phyloP scores from a whole-genome alignment of 495 filamentous ascomycete genomes.

The Cudoniella acicularis region DNA sequence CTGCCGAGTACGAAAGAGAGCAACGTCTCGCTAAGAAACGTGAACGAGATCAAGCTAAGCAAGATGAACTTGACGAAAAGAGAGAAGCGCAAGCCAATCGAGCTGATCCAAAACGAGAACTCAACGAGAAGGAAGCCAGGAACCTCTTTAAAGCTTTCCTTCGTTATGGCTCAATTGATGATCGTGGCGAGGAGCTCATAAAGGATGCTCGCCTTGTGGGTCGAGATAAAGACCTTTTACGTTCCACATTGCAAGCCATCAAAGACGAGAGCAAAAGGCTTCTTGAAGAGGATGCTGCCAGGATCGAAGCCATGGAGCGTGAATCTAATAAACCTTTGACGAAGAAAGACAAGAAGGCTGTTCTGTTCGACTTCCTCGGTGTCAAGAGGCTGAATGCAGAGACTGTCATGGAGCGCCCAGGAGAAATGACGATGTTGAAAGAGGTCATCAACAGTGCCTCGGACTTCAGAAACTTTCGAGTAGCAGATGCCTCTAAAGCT shows the following conservation, averaged over 20 bases:
- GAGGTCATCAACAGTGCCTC: constrained; percentile 59
- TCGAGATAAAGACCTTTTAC: constrained; percentile 60
- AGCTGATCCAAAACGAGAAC: constrained; percentile 75
- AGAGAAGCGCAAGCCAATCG: constrained; percentile 50
- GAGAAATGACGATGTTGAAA: constrained; percentile 79
- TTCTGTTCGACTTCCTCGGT: constrained; percentile 87
- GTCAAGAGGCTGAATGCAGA: constrained; percentile 93
- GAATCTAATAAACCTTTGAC: constrained; percentile 69
- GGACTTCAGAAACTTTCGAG: constrained; percentile 73
- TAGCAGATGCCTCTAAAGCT: constrained; percentile 86
- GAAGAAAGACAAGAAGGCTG: constrained; percentile 96
- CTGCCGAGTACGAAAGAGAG: constrained; percentile 66
- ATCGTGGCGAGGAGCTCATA: constrained; percentile 80
- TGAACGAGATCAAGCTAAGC: constrained; percentile 68
- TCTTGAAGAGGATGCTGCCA: constrained; percentile 62
- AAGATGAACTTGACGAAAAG: constrained; percentile 52
- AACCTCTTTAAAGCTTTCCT: constrained; percentile 85
- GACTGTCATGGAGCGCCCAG: constrained; percentile 84
- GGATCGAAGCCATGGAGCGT: constrained; percentile 58
- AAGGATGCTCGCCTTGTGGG: constrained; percentile 77
- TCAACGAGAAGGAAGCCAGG: constrained; percentile 86
- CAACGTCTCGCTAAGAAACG: constrained; percentile 92
- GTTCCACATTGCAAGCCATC: constrained; percentile 60
- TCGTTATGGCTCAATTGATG: constrained; percentile 82
- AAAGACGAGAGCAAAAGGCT: constrained; percentile 64